Evolutionary conservation across 1,284 basidiomycete species (phyloP).

Genomic region (Tetrapyrgos nigripes): DNA sequence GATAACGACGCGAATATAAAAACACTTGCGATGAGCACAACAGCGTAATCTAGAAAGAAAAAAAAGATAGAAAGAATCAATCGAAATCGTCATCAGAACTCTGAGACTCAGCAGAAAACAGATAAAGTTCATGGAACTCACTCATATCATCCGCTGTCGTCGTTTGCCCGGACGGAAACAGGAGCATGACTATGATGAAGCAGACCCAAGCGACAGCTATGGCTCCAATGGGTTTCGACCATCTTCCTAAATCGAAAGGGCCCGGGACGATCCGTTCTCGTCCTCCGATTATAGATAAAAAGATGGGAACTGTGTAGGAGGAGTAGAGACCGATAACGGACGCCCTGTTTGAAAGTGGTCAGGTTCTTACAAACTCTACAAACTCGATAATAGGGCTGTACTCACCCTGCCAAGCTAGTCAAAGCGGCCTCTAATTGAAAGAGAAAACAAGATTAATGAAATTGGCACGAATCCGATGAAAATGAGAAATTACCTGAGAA

Average conservation of each 20-base stretch:
- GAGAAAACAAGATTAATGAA: no score
- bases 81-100: no score
- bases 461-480: no score
- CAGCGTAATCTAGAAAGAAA: conserved; percentile 59
- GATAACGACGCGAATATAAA: conserved; percentile 68
- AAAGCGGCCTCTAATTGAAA: conserved; percentile 64
- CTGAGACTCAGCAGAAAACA: no score
- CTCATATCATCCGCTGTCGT: conserved; percentile 59
- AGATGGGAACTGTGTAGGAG: conserved; percentile 72
- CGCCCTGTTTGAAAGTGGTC: conserved; percentile 46
- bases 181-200: conserved; percentile 65
- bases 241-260: conserved; percentile 64
- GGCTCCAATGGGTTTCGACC: conserved; percentile 63
- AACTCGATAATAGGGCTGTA: conserved; percentile 12
- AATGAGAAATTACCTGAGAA: no score
- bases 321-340: conserved; percentile 75
- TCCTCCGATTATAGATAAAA: conserved; percentile 73
- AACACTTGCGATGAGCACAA: conserved; percentile 69
- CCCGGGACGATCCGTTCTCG: conserved; percentile 62
- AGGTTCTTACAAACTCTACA: conserved; percentile 2
- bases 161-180: conserved; percentile 61
- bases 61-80: not conserved
- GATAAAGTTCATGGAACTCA: conserved; percentile 9
- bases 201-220: conserved; percentile 70
- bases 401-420: conserved; percentile 70